Base-by-base conservation (phyloP, 345 rosid genomes). In the Luvunga scandens region DNA sequence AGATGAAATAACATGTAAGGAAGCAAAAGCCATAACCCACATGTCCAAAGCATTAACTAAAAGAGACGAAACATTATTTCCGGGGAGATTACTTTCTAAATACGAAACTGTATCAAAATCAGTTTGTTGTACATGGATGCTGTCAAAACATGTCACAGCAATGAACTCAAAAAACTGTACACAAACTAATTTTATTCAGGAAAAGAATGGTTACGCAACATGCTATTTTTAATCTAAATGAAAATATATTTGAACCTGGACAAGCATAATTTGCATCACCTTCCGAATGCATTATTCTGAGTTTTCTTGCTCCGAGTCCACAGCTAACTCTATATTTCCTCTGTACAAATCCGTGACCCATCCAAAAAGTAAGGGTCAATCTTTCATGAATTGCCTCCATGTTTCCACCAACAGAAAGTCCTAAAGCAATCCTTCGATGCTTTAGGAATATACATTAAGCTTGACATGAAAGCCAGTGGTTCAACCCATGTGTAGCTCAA, bases 331-430 rank as follows among this genome's bases (percentile, higher is more conserved):
- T 82, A 74, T 50, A 55, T 66, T 21, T 78, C 59, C 64, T 66
- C 79, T 80, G 82, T 84, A 84, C 83, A 81, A 25, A 68, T 64
- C 75, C 55, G 76, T 36, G 70, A 72, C 75, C 78, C 77, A 8
- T 75, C 66, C 22, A 62, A 84, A 84, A 76, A 68, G 70, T 69
- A 56, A 28, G 77, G 86, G 77, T 81, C 80, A 19, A 75, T 59
- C 79, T 68, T 33, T 62, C 21, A 59, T 77, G 79, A 39, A 25
- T 38, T 6, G 28, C 63, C 76, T 62, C 66, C 72, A 75, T 50
- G 68, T 55, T 33, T 19, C 25, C 25, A 25, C 73, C 39, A 19
- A 70, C 30, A 25, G 27, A 63, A 19, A 66, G 21, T 27, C 33
- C 75, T 18, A 33, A 38, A 19, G 50, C 33, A 73, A 50, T 21